A percentile compares a stretch with the other conserved stretches of the same genome.
phyloP scores from a whole-genome alignment of 1,284 basidiomycete species.

The Ustilago bromivora region DNA sequence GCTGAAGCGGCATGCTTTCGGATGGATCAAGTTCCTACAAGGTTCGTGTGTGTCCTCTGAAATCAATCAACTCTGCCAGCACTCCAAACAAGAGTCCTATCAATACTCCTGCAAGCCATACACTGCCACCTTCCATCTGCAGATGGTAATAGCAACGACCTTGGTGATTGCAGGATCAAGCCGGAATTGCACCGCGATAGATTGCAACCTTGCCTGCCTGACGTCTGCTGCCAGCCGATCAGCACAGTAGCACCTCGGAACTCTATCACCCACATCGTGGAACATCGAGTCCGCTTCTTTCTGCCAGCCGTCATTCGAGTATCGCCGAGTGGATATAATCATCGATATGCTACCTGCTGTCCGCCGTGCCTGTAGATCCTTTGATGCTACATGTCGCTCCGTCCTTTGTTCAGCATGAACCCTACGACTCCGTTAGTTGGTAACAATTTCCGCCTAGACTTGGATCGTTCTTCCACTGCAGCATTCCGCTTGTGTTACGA shows the following conservation, averaged over 20 bases:
- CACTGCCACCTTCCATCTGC: background rate
- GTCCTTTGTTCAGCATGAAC: background rate
- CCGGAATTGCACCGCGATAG: background rate
- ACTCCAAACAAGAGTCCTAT: background rate
- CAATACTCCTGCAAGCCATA: background rate
- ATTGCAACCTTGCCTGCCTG: background rate
- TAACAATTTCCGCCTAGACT: background rate
- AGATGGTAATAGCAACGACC: background rate
- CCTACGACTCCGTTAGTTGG: background rate
- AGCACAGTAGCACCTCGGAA: background rate
- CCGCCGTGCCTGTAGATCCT: background rate
- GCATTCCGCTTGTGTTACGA: conserved; percentile 5
- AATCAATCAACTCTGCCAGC: background rate
- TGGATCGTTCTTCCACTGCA: background rate
- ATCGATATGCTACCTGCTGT: background rate
- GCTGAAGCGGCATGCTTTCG: background rate
- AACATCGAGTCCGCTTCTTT: background rate
- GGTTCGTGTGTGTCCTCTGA: background rate
- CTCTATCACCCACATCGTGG: background rate
- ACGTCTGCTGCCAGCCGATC: background rate
- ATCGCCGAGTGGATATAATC: no score
- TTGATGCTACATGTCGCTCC: background rate
- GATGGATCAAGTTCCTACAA: background rate
- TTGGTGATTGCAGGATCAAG: background rate
- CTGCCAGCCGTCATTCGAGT: background rate